Percentiles rank a stretch among this genome's conserved stretches.
Conservation (phyloP, 2,329 filamentous ascomycete genomes). For the Aspergillus brasiliensis region DNA sequence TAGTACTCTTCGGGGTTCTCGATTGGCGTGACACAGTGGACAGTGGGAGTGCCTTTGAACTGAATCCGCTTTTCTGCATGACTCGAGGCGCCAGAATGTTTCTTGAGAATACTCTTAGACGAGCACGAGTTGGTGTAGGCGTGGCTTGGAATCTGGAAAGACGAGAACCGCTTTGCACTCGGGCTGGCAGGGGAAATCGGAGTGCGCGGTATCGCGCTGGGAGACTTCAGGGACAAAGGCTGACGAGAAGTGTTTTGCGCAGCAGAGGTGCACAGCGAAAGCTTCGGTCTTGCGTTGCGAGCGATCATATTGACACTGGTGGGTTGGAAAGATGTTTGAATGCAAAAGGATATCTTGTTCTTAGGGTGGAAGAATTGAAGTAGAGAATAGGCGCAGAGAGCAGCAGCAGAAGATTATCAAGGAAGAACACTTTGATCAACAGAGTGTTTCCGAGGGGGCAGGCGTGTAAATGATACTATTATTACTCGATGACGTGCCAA, state of each 20-base stretch:
- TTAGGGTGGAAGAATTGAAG: neutral
- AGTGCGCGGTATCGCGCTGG: constrained; percentile 42
- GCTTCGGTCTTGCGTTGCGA: constrained; percentile 48
- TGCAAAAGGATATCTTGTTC: constrained; percentile 8
- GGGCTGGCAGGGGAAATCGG: constrained; percentile 49
- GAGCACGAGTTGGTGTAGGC: constrained; percentile 48
- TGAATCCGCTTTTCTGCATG: constrained; percentile 42
- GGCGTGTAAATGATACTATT: constrained; percentile 29
- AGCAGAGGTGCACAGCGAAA: constrained; percentile 49
- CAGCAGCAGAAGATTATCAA: constrained; percentile 4
- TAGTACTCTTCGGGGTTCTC: constrained; percentile 53
- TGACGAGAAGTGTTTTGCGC: constrained; percentile 38
- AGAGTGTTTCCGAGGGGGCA: constrained; percentile 29
- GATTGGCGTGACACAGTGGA: constrained; percentile 52
- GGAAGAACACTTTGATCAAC: constrained; percentile 37
- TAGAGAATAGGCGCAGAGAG: constrained; percentile 12
- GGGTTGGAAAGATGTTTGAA: constrained; percentile 3
- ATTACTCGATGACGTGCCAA: constrained; percentile 18
- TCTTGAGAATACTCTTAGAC: constrained; percentile 53
- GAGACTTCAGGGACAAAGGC: constrained; percentile 47
- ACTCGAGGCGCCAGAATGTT: constrained; percentile 29
- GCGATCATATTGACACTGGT: constrained; percentile 30
- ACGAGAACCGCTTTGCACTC: constrained; percentile 45
- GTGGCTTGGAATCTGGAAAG: constrained; percentile 44
- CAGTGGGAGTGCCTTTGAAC: constrained; percentile 47